Evolutionary conservation across 2,329 filamentous ascomycete species (phyloP), one percentile per base, ranked within the genome.

Genomic region (Zymoseptoria brevis): DNA sequence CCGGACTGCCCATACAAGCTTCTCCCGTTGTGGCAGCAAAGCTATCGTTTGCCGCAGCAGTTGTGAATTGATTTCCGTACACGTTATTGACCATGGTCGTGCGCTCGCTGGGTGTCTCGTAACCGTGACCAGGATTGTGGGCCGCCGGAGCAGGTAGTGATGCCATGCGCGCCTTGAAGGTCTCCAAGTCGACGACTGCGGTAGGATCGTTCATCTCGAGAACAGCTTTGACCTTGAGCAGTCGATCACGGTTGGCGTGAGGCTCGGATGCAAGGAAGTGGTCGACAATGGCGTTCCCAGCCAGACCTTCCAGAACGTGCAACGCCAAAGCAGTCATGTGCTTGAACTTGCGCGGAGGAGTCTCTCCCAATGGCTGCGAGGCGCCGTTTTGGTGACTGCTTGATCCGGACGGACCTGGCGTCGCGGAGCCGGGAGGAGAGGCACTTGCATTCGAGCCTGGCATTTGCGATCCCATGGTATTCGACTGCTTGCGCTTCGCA

Each of bases 401-500:
- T 2, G 51, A 53, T 1, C 51, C 51, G 21, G 22, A 29, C n/a
- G 51, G 51, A 19, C 62, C 64, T 22, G 64, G 64, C 9, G 64
- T 66, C 53, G 60, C 58, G 9, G 64, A 64, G 7, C 61, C 67
- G 9, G 64, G 57, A 11, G 69, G 69, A 4, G 70, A 72, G 0
- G 64, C 62, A 13, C 61, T 66, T 52, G 60, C 63, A 19, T 65
- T 67, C 22, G 69, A 71, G 50, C 70, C 69, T 62, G 72, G 68
- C 19, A 73, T 50, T n/a, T 65, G 66, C 16, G 56, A 53, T 9
- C 62, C 63, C 35, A 67, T 59, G 2, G 60, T 65, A 54, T 74
- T 72, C 7, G 70, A 72, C 19, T 61, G 64, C 72, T 92, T 92
- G 24, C 89, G 85, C 63, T 89, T 88, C 5, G 86, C 75, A 62